Base-by-base conservation (phyloP, 1,284 basidiomycete genomes). In the Porodaedalea pini region DNA sequence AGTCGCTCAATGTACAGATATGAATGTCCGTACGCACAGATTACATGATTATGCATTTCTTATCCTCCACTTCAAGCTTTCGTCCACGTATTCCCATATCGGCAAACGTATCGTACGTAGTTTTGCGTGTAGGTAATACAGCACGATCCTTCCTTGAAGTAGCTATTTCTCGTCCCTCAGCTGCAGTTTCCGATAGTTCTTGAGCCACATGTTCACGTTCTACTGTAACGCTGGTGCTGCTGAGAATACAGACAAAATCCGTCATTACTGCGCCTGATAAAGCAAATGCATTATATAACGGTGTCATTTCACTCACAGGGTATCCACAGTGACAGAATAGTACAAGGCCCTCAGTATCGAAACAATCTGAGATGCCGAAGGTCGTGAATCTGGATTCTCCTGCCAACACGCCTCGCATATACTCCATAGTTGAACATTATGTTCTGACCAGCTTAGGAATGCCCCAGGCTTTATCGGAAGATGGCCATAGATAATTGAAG, bases 381-480 rank as follows among this genome's bases (percentile, higher is more conserved):
- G 51, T 13, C 51, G 51, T 19, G 17, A 10, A 32, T 7, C 11
- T 5, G 51, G 51, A 0, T 54, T 27, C 31, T 23, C 17, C 17
- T n/a, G 15, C 51, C 51, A 54, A 32, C 51, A 54, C n/a, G 25
- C 39, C 17, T 44, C 19, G n/a, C 51, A 54, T 23, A 44, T 43
- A 29, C 23, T 41, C 51, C 51, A 54, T 10, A 54, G 10, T 11
- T 8, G 7, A 23, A 21, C 15, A 13, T 44, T 23, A 2, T 43
- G 15, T 32, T n/a, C n/a, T 17, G 40, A 17, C 40, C 51, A 54
- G 25, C n/a, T 32, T 15, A 32, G n/a, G 5, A 23, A 44, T 17
- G 25, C 8, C 15, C 17, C 8, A 13, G 51, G 51, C 8, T 25
- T 31, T 11, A 4, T 3, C 11, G 51, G 51, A 31, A 43, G 51